Evolutionary conservation across 106 monocot species (phyloP).

Genomic region (Amphibolis antarctica): DNA sequence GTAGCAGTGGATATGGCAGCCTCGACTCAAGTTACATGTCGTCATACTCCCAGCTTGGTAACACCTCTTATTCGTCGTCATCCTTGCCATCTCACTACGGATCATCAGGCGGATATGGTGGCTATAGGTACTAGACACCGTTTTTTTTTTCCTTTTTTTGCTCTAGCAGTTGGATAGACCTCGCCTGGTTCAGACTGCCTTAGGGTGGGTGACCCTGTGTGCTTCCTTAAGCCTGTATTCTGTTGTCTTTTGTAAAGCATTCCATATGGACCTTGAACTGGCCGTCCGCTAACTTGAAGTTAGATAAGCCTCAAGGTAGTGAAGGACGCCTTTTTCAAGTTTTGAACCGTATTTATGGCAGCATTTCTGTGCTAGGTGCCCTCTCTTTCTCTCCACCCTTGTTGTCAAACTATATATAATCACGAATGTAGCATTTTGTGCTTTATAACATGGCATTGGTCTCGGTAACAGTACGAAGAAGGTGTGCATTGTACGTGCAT

Average conservation of each 20-base stretch:
- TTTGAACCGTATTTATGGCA: background rate
- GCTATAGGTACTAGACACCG: slow-evolving; percentile 18
- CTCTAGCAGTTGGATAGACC: background rate
- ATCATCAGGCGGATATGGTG: slow-evolving; percentile 11
- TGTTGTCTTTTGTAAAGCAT: slow-evolving; percentile 2
- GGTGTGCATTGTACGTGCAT: too few relatives aligned
- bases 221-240: background rate
- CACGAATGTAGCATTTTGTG: too few relatives aligned
- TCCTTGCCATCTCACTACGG: slow-evolving; percentile 10
- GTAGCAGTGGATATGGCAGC: slow-evolving; percentile 1
- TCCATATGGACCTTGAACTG: background rate
- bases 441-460: too few relatives aligned
- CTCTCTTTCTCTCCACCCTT: too few relatives aligned
- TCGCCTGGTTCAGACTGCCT: background rate
- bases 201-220: background rate
- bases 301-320: too few relatives aligned
- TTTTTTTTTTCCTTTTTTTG: background rate
- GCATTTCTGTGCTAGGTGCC: too few relatives aligned
- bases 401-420: too few relatives aligned
- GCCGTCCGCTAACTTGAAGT: background rate
- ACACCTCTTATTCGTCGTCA: slow-evolving; percentile 2
- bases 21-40: slow-evolving; percentile 13
- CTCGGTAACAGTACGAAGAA: too few relatives aligned
- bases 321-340: too few relatives aligned
- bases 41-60: slow-evolving; percentile 12